Evolutionary conservation across 768 basidiomycete species (phyloP), one percentile per base, ranked within the genome.

Genomic region (Mycena pura): DNA sequence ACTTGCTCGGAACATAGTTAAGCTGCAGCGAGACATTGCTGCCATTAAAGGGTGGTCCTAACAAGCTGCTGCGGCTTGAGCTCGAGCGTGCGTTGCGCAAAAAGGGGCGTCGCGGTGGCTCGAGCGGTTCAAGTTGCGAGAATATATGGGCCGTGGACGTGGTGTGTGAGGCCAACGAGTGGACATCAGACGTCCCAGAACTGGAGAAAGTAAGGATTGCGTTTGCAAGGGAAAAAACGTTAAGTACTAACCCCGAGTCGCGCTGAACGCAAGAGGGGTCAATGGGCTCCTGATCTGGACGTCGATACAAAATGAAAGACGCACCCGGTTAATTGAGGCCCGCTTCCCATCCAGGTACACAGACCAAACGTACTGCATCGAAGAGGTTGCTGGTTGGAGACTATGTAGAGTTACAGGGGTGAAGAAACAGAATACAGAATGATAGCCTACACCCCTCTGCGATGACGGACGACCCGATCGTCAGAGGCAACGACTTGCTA

Each of bases 1-100:
- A 88, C 74, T 89, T 89, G 55, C 76, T 71, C 15, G 88, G 88
- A 25, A 88, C 77, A 68, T 87, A 89, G 72, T 87, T 86, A 70
- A 86, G 75, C 47, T 77, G 78, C 59, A 86, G 77, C 15, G 65
- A 60, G 21, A 62, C 38, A 22, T 46, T 48, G 64, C 61, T 66
- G 51, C 44, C 60, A 7, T 29, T 43, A 15, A 40, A 36, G 39
- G 47, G 64, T 34, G 24, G 63, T 53, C 14, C 68, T 58, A 50
- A 70, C n/a, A 56, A 60, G 22, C 40, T 57, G 28, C 51, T 63
- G 28, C 61, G 57, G 41, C 64, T 65, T 21, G 55, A 61, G 45
- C 38, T 44, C 7, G 22, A 24, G 8, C 29, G n/a, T 57, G 47
- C n/a, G 51, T 13, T 4, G 36, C 13, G 21, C 22, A 13, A 49